Percentiles rank a stretch among this genome's conserved stretches.
phyloP scores from a whole-genome alignment of 768 basidiomycete species.

The Suillus subluteus region DNA sequence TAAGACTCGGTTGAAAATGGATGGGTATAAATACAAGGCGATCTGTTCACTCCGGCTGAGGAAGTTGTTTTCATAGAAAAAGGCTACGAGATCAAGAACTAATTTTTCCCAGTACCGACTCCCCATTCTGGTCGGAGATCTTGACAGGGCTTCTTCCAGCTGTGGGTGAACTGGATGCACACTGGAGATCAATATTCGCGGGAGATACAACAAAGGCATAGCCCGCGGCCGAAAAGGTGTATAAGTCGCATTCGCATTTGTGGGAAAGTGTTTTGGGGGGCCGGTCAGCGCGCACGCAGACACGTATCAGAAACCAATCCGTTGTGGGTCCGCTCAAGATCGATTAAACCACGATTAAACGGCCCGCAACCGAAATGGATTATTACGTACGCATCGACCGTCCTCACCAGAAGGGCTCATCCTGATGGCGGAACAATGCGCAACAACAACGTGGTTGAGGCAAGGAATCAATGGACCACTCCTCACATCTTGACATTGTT shows the following conservation, averaged over 20 bases:
- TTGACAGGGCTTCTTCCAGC: conserved; percentile 31
- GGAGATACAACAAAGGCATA: conserved; percentile 37
- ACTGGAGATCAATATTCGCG: conserved; percentile 41
- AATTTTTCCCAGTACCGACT: conserved; percentile 41
- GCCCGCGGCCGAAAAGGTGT: conserved; percentile 37
- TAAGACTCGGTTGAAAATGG: conserved; percentile 26
- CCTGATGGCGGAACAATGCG: conserved; percentile 31
- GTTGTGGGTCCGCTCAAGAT: conserved; percentile 42
- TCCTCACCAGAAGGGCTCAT: conserved; percentile 35
- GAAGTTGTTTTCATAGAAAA: conserved; percentile 45
- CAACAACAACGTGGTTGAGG: conserved; percentile 32
- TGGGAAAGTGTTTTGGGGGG: conserved; percentile 35
- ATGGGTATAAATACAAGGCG: conserved; percentile 32
- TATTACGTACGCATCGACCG: conserved; percentile 38
- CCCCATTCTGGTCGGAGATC: conserved; percentile 41
- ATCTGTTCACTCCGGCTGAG: conserved; percentile 29
- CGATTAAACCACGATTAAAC: conserved; percentile 41
- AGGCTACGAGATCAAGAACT: conserved; percentile 40
- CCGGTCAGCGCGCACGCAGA: conserved; percentile 29
- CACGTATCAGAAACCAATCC: conserved; percentile 30
- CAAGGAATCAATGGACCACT: conserved; percentile 37
- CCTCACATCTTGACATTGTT: conserved; percentile 37
- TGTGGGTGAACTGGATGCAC: conserved; percentile 27
- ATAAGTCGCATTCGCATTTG: conserved; percentile 27
- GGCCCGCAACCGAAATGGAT: conserved; percentile 36